Base-by-base conservation (phyloP, 2,329 filamentous ascomycete species). In the Alternaria sp. region DNA sequence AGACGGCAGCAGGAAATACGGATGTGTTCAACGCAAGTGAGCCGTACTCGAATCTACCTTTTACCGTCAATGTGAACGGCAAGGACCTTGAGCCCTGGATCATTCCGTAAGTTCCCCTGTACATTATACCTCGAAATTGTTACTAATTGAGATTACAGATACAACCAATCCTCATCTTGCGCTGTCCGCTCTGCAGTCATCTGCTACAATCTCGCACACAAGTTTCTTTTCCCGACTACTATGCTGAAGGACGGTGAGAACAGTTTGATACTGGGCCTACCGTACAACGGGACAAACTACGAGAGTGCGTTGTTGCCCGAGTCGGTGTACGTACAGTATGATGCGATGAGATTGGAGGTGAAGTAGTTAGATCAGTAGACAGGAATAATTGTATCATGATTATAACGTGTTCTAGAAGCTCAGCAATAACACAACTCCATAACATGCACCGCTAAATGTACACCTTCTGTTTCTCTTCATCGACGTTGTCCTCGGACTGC, bases 301-400 rank as follows among this genome's bases (percentile, higher is more conserved):
- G 49, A 63, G 32, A 69, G 82, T 30, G 87, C 88, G 0, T 51
- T 89, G 8, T 65, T 63, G 18, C 67, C 67, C 5, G 76, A 77
- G 43, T 82, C 81, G 1, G 80, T 87, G 0, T 90, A 90, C 73
- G 83, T 90, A 6, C 87, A 90, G 78, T 90, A 90, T 64, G 88
- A 90, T 76, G 87, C 88, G 2, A 67, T 90, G 70, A 80, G 87
- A 51, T 67, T 90, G 47, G 88, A 90, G 69, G 70, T 89, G 26
- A 71, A 73, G 55, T 84, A 77, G 57, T 16, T 43, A 28, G 30
- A 26, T 6, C 38, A 41, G 9, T 39, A 22, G 18, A 14, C 20
- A 5, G 39, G 8, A 22, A 8, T 3, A 24, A 16, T 5, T 41
- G 32, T n/a, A 44, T 20, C 12, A 34, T 41, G 20, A 20, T 22